A percentile compares a stretch with the other conserved stretches of the same genome.
These are phyloP conservation scores for Fusarium albidum DNA, from an alignment of 2,329 filamentous ascomycete genomes.

Conservation along the genomic window DNA sequence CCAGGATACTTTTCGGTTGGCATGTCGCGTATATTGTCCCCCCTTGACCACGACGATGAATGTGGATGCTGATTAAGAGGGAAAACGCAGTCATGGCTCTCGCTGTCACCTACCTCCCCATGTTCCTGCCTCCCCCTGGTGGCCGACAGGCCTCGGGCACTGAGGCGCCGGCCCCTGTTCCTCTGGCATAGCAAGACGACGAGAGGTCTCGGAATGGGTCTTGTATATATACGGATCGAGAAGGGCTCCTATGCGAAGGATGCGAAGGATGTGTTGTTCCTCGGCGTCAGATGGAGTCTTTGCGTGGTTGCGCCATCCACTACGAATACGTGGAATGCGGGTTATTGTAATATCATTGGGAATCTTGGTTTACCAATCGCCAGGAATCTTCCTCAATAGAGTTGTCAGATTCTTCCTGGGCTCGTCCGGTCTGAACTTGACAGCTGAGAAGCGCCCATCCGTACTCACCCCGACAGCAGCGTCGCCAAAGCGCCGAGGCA, in stretches of 20 bases:
- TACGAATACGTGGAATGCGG: slow-evolving; percentile 8
- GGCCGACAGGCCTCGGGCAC: slow-evolving; percentile 44
- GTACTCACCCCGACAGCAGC: no score
- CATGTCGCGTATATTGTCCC: slow-evolving; percentile 73
- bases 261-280: slow-evolving; percentile 10
- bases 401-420: no score
- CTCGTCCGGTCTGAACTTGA: no score
- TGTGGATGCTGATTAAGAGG: slow-evolving; percentile 17
- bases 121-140: slow-evolving; percentile 56
- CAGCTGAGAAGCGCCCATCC: no score
- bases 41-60: not conserved
- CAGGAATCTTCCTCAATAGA: no score
- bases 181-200: slow-evolving; percentile 21
- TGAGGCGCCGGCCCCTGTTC: slow-evolving; percentile 39
- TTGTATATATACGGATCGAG: slow-evolving; percentile 7
- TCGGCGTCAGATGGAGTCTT: not conserved
- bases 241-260: not conserved
- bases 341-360: slow-evolving; percentile 3
- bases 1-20: slow-evolving; percentile 76
- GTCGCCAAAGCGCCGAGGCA: no score
- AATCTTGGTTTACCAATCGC: no score
- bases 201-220: not conserved
- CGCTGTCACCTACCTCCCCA: slow-evolving; percentile 58
- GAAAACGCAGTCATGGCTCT: slow-evolving; percentile 64
- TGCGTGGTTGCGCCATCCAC: not conserved